phyloP scores from a whole-genome alignment of 2,329 filamentous ascomycete species.

The Cryphonectria parasitica region DNA sequence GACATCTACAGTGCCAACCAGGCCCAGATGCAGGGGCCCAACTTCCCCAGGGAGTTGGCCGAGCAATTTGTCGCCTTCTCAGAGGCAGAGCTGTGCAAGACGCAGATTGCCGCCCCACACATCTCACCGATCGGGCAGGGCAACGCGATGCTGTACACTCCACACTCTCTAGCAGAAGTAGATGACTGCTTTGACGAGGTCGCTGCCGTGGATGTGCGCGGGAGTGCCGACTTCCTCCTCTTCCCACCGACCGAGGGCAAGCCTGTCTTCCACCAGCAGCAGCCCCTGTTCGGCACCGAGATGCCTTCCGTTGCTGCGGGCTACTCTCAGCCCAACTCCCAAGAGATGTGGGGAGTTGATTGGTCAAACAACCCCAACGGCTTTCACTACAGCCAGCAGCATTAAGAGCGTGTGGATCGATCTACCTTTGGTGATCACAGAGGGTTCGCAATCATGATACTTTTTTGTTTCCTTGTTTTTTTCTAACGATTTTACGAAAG shows the following conservation, averaged over 20 bases:
- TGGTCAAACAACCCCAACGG: constrained; percentile 42
- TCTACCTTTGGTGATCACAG: background rate
- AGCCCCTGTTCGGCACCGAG: constrained; percentile 50
- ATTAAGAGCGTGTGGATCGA: constrained; percentile 31
- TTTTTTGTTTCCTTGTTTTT: too few relatives aligned
- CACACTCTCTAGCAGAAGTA: constrained; percentile 61
- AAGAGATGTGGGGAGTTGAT: constrained; percentile 54
- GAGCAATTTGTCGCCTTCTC: constrained; percentile 48
- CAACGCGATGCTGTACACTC: constrained; percentile 71
- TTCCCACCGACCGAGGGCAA: constrained; percentile 53
- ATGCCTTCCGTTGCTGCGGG: constrained; percentile 55
- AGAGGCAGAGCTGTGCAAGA: constrained; percentile 44
- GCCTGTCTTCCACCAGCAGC: constrained; percentile 39
- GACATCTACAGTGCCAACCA: constrained; percentile 61
- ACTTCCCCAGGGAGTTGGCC: constrained; percentile 51
- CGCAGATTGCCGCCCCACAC: constrained; percentile 51
- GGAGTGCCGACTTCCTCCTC: constrained; percentile 66
- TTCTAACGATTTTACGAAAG: constrained; percentile 27
- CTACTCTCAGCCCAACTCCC: constrained; percentile 56
- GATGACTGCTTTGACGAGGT: constrained; percentile 70
- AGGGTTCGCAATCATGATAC: constrained; percentile 3
- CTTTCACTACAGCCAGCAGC: constrained; percentile 39
- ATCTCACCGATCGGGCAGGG: constrained; percentile 72
- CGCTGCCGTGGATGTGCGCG: constrained; percentile 44
- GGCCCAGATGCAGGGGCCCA: constrained; percentile 45